Base-by-base conservation (phyloP, 805 yeast genomes). In the Kuraishia piskuri region DNA sequence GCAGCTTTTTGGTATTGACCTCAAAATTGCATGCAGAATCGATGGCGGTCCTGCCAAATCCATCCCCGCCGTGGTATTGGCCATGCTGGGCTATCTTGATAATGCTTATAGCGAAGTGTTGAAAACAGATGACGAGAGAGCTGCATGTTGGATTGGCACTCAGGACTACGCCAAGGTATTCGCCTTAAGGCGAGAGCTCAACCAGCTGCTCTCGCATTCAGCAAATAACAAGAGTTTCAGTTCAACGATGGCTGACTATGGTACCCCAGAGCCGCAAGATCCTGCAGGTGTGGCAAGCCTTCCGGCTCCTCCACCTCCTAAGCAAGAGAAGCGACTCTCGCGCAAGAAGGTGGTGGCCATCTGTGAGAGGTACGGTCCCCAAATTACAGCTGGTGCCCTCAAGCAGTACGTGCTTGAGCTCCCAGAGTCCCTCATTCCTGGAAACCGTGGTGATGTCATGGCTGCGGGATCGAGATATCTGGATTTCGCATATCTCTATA, bases 1-100 rank as follows among this genome's bases (percentile, higher is more conserved):
- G 48, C 92, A 87, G 64, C 83, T 84, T 8, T 89, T 89, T 69
- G 96, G 96, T 12, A 85, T 87, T 49, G 91, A 84, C 57, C 68
- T 89, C 50, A 86, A 83, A 53, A 78, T 84, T 22, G 78, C 88
- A 52, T 80, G 90, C 52, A 75, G 91, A 47, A 74, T 82, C 52
- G 96, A 88, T 61, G 76, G 80, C 56, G 40, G 40, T 14, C n/a
- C 17, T 6, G 40, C 40, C 3, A 84, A 81, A 58, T 80, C 80
- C 2, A 94, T 89, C 12, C 96, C 96, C 1, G 57, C 78, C 8
- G 66, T 89, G 79, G 48, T 45, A 3, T 14, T 22, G 48, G 22
- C 48, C 22, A 22, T 45, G 8, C 24, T 45, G 22, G 17, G 24
- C 21, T 45, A 80, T 60, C 76, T 89, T 77, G 96, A 90, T 66